Evolutionary conservation across 2,329 filamentous ascomycete species (phyloP).

Genomic region (Ascochyta pisi): DNA sequence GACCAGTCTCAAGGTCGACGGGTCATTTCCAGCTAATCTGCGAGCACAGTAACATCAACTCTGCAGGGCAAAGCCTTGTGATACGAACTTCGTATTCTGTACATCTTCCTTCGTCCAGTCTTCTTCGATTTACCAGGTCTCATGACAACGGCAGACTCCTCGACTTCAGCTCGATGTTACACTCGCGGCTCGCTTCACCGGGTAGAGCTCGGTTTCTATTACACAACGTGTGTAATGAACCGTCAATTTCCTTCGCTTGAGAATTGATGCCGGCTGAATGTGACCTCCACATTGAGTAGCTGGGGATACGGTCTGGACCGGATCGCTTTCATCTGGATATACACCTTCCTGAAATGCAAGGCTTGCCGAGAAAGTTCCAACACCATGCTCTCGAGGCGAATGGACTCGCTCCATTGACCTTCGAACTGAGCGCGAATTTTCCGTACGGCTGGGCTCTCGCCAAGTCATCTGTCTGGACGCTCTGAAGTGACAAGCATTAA

Average conservation of each 20-base stretch:
- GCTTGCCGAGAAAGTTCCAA: constrained; percentile 10
- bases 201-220: constrained; percentile 18
- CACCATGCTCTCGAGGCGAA: background rate
- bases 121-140: background rate
- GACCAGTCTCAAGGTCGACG: background rate
- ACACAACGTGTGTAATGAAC: constrained; percentile 42
- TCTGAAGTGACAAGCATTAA: constrained; percentile 49
- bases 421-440: constrained; percentile 17
- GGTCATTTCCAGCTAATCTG: background rate
- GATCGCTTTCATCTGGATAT: constrained; percentile 13
- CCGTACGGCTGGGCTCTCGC: constrained; percentile 4
- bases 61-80: constrained; percentile 1
- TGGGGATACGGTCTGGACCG: constrained; percentile 32
- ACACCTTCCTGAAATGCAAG: constrained; percentile 16
- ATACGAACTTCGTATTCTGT: background rate
- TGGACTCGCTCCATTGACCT: background rate
- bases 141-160: background rate
- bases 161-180: constrained; percentile 6
- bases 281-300: background rate
- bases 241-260: constrained; percentile 39
- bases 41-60: background rate
- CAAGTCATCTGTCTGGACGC: constrained; percentile 9
- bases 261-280: constrained; percentile 30
- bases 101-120: background rate
- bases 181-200: constrained; percentile 13